Base-by-base conservation (phyloP, 2,329 filamentous ascomycete genomes). In the Trichoderma sp. region DNA sequence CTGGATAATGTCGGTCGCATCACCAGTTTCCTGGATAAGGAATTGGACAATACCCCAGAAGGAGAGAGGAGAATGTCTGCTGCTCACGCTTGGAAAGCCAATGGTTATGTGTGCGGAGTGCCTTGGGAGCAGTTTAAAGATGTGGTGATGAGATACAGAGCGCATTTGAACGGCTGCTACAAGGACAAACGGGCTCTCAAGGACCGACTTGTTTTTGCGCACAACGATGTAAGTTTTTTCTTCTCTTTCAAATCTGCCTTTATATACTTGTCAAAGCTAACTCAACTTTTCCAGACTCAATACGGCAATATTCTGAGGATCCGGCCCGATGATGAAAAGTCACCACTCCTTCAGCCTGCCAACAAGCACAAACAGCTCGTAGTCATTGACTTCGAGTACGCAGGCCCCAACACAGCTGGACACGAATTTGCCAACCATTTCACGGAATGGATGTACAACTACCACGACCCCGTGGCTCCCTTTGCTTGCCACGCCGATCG, bases 311-410 rank as follows among this genome's bases (percentile, higher is more conserved):
- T 99, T 72, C 88, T 99, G 61, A 93, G 94, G 47, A 80, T 90
- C 61, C 83, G 84, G 3, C 87, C 87, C 2, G 85, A 89, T 68
- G 86, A 89, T 78, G 87, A 93, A 73, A 91, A 94, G 74, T 97
- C 94, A 0, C 96, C 95, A 0, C 87, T 98, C 8, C 86, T 97
- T 13, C 88, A 96, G 61, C 94, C 96, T 0, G 90, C 92, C 70
- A 98, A 98, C 80, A 90, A 95, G 74, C 96, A 99, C 82, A 98
- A 97, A 80, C 95, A 97, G 80, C 87, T 99, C 16, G 87, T 98
- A 19, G 96, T 99, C 72, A 99, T 99, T 76, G 96, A 99, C 79
- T 99, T 99, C 76, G 96, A 99, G 77, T 99, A 99, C 77, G 92
- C 96, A 1, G 94, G 91, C 2, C 94, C 95, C 69, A 99, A 98